phyloP scores from a whole-genome alignment of 2,329 filamentous ascomycete species.

The Graphilbum sp. region DNA sequence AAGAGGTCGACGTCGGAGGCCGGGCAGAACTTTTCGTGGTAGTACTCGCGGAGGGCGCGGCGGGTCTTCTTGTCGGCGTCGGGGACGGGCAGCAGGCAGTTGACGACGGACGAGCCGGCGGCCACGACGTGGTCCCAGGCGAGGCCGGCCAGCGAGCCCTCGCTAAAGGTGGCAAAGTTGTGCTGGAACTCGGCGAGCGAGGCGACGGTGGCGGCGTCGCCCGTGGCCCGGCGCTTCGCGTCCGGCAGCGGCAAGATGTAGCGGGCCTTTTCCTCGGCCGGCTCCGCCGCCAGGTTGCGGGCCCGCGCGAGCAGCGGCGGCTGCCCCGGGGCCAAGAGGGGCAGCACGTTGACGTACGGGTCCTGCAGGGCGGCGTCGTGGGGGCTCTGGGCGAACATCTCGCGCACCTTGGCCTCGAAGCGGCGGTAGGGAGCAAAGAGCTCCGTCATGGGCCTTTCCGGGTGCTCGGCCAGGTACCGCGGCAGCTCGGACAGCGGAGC shows the following conservation, averaged over 20 bases:
- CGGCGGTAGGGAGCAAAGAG: conserved; percentile 49
- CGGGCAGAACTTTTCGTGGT: conserved; percentile 65
- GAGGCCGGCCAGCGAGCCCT: conserved; percentile 57
- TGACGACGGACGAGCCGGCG: conserved; percentile 67
- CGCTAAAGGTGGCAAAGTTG: conserved; percentile 60
- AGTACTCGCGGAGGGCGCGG: conserved; percentile 51
- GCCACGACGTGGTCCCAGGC: conserved; percentile 74
- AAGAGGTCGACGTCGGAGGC: conserved; percentile 82
- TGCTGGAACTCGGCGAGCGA: conserved; percentile 53
- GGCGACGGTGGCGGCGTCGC: conserved; percentile 50
- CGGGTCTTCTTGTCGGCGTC: conserved; percentile 44
- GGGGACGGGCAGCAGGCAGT: conserved; percentile 58
- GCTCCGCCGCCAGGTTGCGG: conserved; percentile 40
- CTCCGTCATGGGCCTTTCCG: conserved; percentile 34
- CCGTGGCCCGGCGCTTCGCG: conserved; percentile 43
- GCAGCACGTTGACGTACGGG: conserved; percentile 44
- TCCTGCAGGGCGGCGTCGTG: conserved; percentile 39
- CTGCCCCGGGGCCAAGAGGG: conserved; percentile 42
- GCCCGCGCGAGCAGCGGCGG: conserved; percentile 39
- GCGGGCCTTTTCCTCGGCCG: conserved; percentile 39
- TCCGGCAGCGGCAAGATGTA: conserved; percentile 55
- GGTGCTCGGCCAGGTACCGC: conserved; percentile 37
- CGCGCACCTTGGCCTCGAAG: conserved; percentile 50
- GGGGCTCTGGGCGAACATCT: conserved; percentile 53
- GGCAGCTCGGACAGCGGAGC: conserved; percentile 27